phyloP scores from a whole-genome alignment of 805 yeast genomes.

The Wickerhamomyces bisporus region DNA sequence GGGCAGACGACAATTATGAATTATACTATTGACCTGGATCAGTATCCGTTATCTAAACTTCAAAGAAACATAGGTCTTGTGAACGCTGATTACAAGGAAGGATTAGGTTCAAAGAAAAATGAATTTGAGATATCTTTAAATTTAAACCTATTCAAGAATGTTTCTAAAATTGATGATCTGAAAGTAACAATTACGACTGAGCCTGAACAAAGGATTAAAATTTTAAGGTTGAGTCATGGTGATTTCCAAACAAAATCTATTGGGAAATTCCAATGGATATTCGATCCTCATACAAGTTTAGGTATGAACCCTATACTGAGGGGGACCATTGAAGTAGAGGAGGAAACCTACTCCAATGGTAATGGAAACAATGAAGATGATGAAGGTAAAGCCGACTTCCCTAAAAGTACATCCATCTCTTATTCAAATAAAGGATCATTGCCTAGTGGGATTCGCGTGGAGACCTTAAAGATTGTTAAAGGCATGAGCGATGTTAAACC shows the following conservation, averaged over 20 bases:
- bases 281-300: conserved; percentile 50
- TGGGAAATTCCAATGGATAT: conserved; percentile 62
- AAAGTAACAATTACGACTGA: conserved; percentile 32
- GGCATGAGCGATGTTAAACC: conserved; percentile 69
- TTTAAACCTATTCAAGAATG: conserved; percentile 34
- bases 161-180: conserved; percentile 44
- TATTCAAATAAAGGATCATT: conserved; percentile 63
- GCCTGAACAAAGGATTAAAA: conserved; percentile 38
- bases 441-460: conserved; percentile 73
- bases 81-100: conserved; percentile 25
- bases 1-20: conserved; percentile 60
- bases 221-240: conserved; percentile 69
- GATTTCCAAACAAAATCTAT: conserved; percentile 54
- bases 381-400: conserved; percentile 22
- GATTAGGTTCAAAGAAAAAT: conserved; percentile 30
- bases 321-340: conserved; percentile 42
- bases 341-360: conserved; percentile 11
- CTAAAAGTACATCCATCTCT: conserved; percentile 41
- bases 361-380: neutral
- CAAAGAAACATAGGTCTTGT: conserved; percentile 24
- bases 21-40: conserved; percentile 53
- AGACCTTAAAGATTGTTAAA: conserved; percentile 51
- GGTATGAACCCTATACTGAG: conserved; percentile 67
- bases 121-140: conserved; percentile 33
- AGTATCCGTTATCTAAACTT: conserved; percentile 11